Evolutionary conservation across 768 basidiomycete genomes (phyloP).

Genomic region (Kwoniella pini): DNA sequence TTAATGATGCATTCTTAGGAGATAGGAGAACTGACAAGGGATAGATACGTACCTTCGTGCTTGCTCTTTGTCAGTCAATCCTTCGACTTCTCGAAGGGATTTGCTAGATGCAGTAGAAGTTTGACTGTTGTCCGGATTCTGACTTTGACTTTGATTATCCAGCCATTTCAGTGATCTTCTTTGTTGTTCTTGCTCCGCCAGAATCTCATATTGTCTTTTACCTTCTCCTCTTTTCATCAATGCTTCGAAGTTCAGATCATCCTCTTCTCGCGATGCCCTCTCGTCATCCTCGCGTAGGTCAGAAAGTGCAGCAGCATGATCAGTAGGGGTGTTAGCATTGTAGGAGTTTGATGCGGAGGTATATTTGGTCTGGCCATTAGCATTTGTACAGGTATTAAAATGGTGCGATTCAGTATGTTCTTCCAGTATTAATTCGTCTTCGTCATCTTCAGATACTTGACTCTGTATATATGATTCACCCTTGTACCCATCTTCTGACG

Average conservation of each 20-base stretch:
- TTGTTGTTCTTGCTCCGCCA: not conserved
- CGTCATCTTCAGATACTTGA: not conserved
- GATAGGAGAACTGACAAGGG: too few species aligned
- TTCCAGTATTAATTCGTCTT: not conserved
- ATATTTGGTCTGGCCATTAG: too few species aligned
- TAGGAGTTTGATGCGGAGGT: not conserved
- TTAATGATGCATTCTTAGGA: not conserved
- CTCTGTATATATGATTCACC: too few species aligned
- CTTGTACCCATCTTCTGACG: too few species aligned
- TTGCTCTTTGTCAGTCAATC: not conserved
- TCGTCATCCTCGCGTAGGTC: too few species aligned
- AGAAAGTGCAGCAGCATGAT: not conserved
- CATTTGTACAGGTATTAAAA: not conserved
- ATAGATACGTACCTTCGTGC: not conserved
- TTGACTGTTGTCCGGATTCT: not conserved
- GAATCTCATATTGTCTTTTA: conserved; percentile 1
- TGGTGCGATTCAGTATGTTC: not conserved
- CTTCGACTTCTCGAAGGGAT: not conserved
- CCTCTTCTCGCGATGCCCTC: not conserved
- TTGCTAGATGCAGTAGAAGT: not conserved
- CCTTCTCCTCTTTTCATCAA: conserved; percentile 7
- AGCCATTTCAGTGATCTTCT: too few species aligned
- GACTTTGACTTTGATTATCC: not conserved
- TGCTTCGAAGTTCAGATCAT: conserved; percentile 5
- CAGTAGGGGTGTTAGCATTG: not conserved